Conservation (phyloP, 2,329 filamentous ascomycete species). For the Ilyonectria mors-panacis region DNA sequence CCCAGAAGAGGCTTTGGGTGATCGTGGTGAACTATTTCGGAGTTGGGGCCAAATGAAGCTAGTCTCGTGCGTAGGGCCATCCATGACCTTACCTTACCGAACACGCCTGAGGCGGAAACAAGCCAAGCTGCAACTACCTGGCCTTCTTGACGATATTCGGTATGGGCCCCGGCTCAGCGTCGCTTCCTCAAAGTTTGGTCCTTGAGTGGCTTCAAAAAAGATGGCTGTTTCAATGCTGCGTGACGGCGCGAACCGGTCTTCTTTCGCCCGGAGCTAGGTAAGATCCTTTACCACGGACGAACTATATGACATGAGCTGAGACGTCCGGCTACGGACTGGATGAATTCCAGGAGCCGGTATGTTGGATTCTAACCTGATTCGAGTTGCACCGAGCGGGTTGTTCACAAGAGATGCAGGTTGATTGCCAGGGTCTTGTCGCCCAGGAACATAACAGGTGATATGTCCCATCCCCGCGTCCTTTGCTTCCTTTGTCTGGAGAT, state of each 20-base stretch:
- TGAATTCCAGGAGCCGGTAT: background rate
- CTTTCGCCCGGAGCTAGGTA: background rate
- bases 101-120: slow-evolving; percentile 38
- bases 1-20: slow-evolving; percentile 7
- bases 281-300: background rate
- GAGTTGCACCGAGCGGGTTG: background rate
- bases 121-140: slow-evolving; percentile 8
- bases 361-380: background rate
- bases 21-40: slow-evolving; percentile 40
- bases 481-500: background rate
- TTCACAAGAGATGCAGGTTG: background rate
- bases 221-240: background rate
- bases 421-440: background rate
- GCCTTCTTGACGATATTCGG: slow-evolving; percentile 3
- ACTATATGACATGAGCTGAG: background rate
- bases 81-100: slow-evolving; percentile 29
- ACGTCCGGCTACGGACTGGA: background rate
- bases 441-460: background rate
- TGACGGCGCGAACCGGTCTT: background rate
- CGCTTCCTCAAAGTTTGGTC: background rate
- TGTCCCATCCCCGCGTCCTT: slow-evolving; percentile 3
- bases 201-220: background rate
- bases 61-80: slow-evolving; percentile 29
- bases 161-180: background rate
- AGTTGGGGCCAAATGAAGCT: slow-evolving; percentile 39